These are phyloP conservation scores for Odonthalia washingtoniensis DNA, from an alignment of 31 red algal species.

Conservation along the genomic window DNA sequence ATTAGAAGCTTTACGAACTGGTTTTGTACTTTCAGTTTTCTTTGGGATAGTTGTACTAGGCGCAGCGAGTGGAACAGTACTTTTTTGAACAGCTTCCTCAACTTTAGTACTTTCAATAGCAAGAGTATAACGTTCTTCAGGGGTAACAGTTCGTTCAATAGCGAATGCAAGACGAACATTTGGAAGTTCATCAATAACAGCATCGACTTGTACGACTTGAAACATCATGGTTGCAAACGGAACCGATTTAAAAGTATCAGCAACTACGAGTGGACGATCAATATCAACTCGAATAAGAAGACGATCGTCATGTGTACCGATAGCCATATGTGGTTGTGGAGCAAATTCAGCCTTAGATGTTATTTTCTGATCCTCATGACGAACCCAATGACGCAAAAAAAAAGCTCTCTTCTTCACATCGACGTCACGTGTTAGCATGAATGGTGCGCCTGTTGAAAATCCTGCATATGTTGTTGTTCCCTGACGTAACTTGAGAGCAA, in stretches of 20 bases:
- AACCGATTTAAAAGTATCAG: slow-evolving; percentile 58
- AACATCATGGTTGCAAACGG: slow-evolving; percentile 74
- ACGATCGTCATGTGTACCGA: slow-evolving; percentile 38
- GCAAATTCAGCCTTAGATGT: slow-evolving; percentile 28
- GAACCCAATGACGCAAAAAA: slow-evolving; percentile 75
- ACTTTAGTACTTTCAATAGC: neutral
- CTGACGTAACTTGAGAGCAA: slow-evolving; percentile 44
- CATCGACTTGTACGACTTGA: slow-evolving; percentile 67
- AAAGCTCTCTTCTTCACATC: slow-evolving; percentile 67
- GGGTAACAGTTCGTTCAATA: slow-evolving; percentile 66
- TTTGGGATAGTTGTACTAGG: too few relatives aligned
- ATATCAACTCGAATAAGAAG: slow-evolving; percentile 65
- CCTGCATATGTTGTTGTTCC: too few relatives aligned
- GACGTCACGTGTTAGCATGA: slow-evolving; percentile 66
- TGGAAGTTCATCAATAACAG: slow-evolving; percentile 56
- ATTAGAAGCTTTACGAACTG: neutral
- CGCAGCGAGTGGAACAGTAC: too few relatives aligned
- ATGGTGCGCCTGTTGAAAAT: slow-evolving; percentile 69
- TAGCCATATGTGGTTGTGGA: slow-evolving; percentile 38
- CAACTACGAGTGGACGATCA: slow-evolving; percentile 53
- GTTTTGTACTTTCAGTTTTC: too few relatives aligned
- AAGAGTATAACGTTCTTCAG: slow-evolving; percentile 60
- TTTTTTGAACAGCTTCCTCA: slow-evolving; percentile 9
- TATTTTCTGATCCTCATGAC: slow-evolving; percentile 18
- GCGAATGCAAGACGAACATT: slow-evolving; percentile 64